Evolutionary conservation across 108 stramenopile species (phyloP).

Genomic region (Skeletonema costatum): DNA sequence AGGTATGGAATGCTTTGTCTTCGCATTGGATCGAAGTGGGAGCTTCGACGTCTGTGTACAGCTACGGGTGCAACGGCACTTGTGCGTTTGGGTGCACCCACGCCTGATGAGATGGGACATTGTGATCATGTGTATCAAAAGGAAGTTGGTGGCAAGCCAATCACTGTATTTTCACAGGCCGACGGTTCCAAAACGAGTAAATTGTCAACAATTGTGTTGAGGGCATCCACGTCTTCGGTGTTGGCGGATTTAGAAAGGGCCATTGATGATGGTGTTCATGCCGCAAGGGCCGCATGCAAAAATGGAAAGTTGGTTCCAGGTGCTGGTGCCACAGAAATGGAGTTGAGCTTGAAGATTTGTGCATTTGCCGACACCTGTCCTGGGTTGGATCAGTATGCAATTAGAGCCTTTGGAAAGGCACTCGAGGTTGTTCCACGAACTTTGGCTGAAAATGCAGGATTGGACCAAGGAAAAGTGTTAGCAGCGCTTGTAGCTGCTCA

Average conservation of each 20-base stretch:
- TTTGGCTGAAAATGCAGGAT: constrained; percentile 96
- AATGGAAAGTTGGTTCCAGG: constrained; percentile 94
- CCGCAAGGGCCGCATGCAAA: constrained; percentile 85
- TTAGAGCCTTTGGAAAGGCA: constrained; percentile 96
- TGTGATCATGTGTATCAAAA: constrained; percentile 72
- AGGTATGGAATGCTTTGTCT: constrained; percentile 92
- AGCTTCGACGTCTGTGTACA: constrained; percentile 94
- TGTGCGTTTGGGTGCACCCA: constrained; percentile 94
- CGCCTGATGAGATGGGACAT: constrained; percentile 96
- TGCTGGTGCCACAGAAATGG: constrained; percentile 95
- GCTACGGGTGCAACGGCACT: constrained; percentile 95
- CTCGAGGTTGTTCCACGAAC: constrained; percentile 95
- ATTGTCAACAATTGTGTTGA: constrained; percentile 93
- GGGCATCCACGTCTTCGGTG: constrained; percentile 91
- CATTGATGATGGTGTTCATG: constrained; percentile 95
- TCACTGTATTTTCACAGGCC: constrained; percentile 88
- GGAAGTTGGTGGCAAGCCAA: constrained; percentile 91
- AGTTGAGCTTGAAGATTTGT: constrained; percentile 78
- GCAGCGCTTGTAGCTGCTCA: constrained; percentile 91
- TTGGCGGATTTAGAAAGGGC: constrained; percentile 97
- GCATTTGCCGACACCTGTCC: constrained; percentile 88
- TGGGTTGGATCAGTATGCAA: constrained; percentile 98
- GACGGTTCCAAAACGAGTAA: constrained; percentile 72
- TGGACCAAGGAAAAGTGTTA: constrained; percentile 84
- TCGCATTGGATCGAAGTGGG: constrained; percentile 96